Evolutionary conservation across 768 basidiomycete genomes (phyloP).

Genomic region (Lanmaoa rubissima): DNA sequence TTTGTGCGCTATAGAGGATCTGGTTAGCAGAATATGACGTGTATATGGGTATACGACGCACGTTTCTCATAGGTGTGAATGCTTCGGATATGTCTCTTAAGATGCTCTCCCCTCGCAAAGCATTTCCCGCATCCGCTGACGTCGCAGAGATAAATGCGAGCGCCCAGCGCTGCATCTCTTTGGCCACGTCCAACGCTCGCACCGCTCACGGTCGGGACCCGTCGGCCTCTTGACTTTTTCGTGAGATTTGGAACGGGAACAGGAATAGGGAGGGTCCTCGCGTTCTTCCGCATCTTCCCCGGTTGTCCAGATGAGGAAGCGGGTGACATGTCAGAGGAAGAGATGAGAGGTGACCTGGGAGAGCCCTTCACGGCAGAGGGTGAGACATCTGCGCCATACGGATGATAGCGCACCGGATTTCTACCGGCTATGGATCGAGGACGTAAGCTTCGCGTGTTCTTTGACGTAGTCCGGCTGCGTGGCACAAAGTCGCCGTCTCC

Average conservation of each 20-base stretch:
- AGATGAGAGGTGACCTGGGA: conserved; percentile 31
- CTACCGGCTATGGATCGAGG: conserved; percentile 33
- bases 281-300: conserved; percentile 33
- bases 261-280: conserved; percentile 49
- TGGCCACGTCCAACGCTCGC: conserved; percentile 28
- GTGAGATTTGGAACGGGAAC: conserved; percentile 67
- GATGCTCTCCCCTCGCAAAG: conserved; percentile 85
- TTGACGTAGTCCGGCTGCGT: conserved; percentile 34
- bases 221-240: conserved; percentile 67
- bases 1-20: conserved; percentile 57
- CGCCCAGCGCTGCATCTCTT: conserved; percentile 39
- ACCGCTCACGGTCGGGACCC: conserved; percentile 54
- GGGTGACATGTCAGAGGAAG: conserved; percentile 30
- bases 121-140: conserved; percentile 85
- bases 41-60: conserved; percentile 37
- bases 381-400: conserved; percentile 27
- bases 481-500: conserved; percentile 36
- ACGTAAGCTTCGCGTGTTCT: conserved; percentile 38
- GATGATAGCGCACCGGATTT: conserved; percentile 34
- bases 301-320: conserved; percentile 23
- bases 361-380: conserved; percentile 32
- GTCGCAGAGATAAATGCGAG: conserved; percentile 67
- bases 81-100: conserved; percentile 84
- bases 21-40: conserved; percentile 11
- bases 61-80: conserved; percentile 94